Conservation (phyloP, 2,329 filamentous ascomycete species). For the Aureobasidium sp. region DNA sequence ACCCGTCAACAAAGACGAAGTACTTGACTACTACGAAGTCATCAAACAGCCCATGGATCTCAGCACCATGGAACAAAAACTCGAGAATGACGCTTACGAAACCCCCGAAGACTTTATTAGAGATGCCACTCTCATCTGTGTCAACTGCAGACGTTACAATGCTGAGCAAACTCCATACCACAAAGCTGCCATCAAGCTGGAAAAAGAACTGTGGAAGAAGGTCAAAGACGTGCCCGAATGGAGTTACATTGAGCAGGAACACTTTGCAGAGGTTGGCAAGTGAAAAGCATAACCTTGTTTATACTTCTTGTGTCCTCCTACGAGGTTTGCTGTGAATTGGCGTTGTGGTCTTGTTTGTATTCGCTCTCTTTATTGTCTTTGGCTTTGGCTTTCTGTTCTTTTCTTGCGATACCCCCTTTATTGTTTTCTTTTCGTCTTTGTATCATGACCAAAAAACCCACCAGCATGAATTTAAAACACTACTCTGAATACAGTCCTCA, state of each 20-base stretch:
- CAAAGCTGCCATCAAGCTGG: slow-evolving; percentile 88
- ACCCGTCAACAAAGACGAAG: slow-evolving; percentile 90
- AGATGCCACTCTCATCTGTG: slow-evolving; percentile 82
- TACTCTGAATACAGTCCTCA: neutral
- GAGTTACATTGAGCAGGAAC: slow-evolving; percentile 37
- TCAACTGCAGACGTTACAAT: slow-evolving; percentile 95
- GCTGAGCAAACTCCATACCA: slow-evolving; percentile 91
- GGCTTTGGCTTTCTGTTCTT: neutral
- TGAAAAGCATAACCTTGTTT: neutral
- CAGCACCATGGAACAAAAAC: slow-evolving; percentile 88
- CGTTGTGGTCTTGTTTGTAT: neutral
- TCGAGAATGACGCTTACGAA: slow-evolving; percentile 86
- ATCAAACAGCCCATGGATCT: slow-evolving; percentile 98
- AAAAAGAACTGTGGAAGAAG: slow-evolving; percentile 91
- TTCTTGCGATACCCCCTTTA: neutral
- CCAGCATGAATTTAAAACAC: neutral
- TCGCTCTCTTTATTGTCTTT: neutral
- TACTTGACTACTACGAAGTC: slow-evolving; percentile 97
- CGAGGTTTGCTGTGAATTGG: neutral
- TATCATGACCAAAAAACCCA: neutral
- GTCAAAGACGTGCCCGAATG: slow-evolving; percentile 90
- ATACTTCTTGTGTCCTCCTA: neutral
- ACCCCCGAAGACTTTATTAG: slow-evolving; percentile 87
- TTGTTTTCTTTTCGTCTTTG: neutral
- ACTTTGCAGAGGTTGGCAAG: slow-evolving; percentile 18